Evolutionary conservation across 371 early-diverging fungal species (phyloP).

Genomic region (Rhizopus microsporus): DNA sequence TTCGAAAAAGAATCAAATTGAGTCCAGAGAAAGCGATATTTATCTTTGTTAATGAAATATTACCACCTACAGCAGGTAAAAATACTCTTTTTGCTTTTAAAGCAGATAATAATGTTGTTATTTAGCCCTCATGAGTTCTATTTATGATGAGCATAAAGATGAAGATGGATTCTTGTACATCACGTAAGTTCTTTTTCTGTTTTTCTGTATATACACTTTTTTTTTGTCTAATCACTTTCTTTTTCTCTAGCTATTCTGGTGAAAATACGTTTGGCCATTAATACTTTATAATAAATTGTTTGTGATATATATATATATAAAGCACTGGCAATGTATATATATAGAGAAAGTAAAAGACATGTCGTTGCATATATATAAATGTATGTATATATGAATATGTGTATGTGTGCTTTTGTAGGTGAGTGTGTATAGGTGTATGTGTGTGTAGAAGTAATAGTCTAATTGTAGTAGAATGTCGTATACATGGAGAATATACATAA

Average conservation of each 20-base stretch:
- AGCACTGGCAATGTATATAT: neutral
- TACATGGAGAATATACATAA: too few relatives aligned
- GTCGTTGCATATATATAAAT: too few relatives aligned
- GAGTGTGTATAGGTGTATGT: too few relatives aligned
- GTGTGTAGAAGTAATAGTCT: too few relatives aligned
- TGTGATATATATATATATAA: neutral
- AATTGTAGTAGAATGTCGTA: too few relatives aligned
- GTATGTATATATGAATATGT: too few relatives aligned
- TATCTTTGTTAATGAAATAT: conserved; percentile 94
- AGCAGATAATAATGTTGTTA: neutral
- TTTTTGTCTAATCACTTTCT: neutral
- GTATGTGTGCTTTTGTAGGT: too few relatives aligned
- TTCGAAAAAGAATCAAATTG: conserved; percentile 90
- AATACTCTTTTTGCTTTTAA: neutral
- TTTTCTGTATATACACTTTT: neutral
- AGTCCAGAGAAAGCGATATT: conserved; percentile 97
- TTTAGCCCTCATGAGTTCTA: conserved; percentile 79
- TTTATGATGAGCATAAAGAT: conserved; percentile 75
- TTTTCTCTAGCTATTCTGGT: conserved; percentile 60
- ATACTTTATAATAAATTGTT: neutral
- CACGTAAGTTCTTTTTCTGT: conserved; percentile 44
- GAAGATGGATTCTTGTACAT: conserved; percentile 94
- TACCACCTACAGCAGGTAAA: conserved; percentile 83
- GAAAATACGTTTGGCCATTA: conserved; percentile 79
- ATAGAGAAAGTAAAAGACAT: neutral